A percentile compares a stretch with the other conserved stretches of the same genome.
Evolutionary conservation across 2,329 filamentous ascomycete genomes (phyloP).

Genomic region (Metarhizium humberi): DNA sequence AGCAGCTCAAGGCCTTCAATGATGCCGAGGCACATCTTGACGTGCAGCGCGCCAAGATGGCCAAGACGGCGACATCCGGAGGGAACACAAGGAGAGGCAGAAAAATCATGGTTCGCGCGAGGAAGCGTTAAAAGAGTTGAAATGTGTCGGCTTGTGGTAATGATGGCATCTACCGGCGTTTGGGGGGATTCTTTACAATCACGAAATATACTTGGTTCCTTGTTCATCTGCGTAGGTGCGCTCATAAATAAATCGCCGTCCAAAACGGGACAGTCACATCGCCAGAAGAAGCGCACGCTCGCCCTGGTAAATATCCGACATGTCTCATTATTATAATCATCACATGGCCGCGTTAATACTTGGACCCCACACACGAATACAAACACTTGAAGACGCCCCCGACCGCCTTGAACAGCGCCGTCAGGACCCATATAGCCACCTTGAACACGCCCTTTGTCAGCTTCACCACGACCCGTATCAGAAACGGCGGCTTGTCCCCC

Average conservation of each 20-base stretch:
- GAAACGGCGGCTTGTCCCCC: slow-evolving; percentile 40
- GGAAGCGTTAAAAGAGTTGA: slow-evolving; percentile 41
- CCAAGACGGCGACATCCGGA: slow-evolving; percentile 52
- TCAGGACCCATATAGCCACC: slow-evolving; percentile 48
- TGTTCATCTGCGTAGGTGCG: not conserved
- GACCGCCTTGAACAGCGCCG: slow-evolving; percentile 44
- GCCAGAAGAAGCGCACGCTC: not conserved
- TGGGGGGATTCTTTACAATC: not conserved
- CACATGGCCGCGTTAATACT: slow-evolving; percentile 20
- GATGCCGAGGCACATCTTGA: slow-evolving; percentile 48
- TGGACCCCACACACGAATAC: slow-evolving; percentile 39
- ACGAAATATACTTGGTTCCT: slow-evolving; percentile 8
- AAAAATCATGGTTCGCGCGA: slow-evolving; percentile 53
- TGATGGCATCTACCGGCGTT: slow-evolving; percentile 3
- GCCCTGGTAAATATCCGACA: not conserved
- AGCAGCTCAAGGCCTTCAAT: slow-evolving; percentile 45
- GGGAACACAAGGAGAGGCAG: slow-evolving; percentile 50
- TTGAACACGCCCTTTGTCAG: slow-evolving; percentile 45
- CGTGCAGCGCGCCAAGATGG: slow-evolving; percentile 52
- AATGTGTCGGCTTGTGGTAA: not conserved
- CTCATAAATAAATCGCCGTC: not conserved
- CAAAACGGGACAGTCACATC: not conserved
- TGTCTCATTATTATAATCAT: slow-evolving; percentile 1
- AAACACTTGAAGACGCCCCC: slow-evolving; percentile 40
- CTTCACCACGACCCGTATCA: slow-evolving; percentile 39